Conservation (phyloP, 148 eudicot genomes). For the Camellia japonica region DNA sequence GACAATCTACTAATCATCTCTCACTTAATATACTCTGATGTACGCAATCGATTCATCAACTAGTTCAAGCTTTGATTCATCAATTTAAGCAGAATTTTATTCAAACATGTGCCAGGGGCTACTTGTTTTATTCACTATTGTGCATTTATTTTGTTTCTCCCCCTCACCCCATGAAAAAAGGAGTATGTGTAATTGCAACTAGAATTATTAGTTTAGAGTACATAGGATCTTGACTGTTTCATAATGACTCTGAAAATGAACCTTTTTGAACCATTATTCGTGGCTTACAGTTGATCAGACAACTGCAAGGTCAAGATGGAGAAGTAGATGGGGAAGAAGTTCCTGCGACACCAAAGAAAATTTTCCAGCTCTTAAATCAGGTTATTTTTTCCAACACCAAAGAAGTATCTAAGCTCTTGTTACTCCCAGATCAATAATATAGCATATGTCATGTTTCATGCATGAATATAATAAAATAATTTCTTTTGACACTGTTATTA, state of each 20-base stretch:
- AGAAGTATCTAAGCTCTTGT: not conserved
- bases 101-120: constrained; percentile 5
- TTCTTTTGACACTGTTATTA: not conserved
- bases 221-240: not conserved
- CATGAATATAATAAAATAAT: not conserved
- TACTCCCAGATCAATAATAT: not conserved
- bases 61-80: not conserved
- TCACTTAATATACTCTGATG: not conserved
- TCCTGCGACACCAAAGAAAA: constrained; percentile 85
- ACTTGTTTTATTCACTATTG: not conserved
- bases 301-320: constrained; percentile 83
- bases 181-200: not conserved
- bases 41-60: not conserved
- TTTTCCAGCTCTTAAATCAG: constrained; percentile 86
- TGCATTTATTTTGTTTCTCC: not conserved
- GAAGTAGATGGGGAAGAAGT: constrained; percentile 80
- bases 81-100: not conserved
- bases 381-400: constrained; percentile 26
- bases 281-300: constrained; percentile 68
- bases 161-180: not conserved
- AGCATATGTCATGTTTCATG: not conserved
- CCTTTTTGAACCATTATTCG: not conserved
- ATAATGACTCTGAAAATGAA: not conserved
- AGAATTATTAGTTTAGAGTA: not conserved
- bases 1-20: not conserved